A percentile compares a stretch with the other conserved stretches of the same genome.
Conservation (phyloP, 106 monocot species). For the Phalaenopsis aphrodite region DNA sequence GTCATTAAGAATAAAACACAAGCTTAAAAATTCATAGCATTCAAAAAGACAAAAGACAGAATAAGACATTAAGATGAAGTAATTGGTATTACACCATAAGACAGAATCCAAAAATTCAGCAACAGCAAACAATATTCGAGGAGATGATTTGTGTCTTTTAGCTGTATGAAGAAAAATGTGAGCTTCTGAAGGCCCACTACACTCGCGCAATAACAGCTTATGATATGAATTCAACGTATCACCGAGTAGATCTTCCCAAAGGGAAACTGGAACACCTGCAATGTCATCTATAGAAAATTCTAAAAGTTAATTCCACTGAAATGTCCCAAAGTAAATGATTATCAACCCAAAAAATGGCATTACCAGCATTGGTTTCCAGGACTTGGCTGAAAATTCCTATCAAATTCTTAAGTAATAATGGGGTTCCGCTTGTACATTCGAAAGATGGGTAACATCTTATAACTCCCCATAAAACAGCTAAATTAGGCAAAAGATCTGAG, state of each 20-base stretch:
- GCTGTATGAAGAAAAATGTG: conserved; percentile 44
- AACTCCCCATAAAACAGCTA: conserved; percentile 66
- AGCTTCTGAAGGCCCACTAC: conserved; percentile 27
- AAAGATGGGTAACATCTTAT: conserved; percentile 55
- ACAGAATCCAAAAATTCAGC: conserved; percentile 67
- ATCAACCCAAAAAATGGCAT: conserved; percentile 7
- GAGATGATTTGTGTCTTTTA: conserved; percentile 49
- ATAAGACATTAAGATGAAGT: neutral
- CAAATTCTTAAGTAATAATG: conserved; percentile 20
- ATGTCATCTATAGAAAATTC: conserved; percentile 28
- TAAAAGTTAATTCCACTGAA: neutral
- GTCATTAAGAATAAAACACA: neutral
- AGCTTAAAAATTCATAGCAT: neutral
- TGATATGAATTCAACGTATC: conserved; percentile 48
- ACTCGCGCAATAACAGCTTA: conserved; percentile 27
- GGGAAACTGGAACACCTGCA: conserved; percentile 43
- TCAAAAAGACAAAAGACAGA: conserved; percentile 5
- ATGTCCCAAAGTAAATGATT: neutral
- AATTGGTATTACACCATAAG: conserved; percentile 30
- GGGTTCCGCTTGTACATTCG: conserved; percentile 13
- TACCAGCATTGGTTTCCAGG: conserved; percentile 43
- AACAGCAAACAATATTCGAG: conserved; percentile 56
- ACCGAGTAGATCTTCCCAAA: conserved; percentile 77
- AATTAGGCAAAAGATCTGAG: conserved; percentile 19
- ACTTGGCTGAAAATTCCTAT: conserved; percentile 37